phyloP scores from a whole-genome alignment of 306 rosid genomes.

The Vigna radiata region DNA sequence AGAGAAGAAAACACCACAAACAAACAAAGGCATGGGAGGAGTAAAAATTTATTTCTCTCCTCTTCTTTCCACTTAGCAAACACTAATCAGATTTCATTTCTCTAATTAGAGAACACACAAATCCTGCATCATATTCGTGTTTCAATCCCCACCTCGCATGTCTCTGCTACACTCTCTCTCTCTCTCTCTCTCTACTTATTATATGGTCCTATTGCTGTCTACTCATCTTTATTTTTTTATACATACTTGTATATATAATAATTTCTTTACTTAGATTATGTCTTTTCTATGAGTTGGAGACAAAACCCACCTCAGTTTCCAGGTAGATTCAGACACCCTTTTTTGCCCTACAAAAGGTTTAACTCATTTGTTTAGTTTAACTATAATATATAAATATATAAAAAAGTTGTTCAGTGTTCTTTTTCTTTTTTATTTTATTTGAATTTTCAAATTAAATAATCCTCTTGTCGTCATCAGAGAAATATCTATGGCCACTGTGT shows the following conservation, averaged over 20 bases:
- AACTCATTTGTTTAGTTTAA: slow-evolving; percentile 44
- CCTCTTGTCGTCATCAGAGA: slow-evolving; percentile 31
- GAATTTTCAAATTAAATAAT: slow-evolving; percentile 43
- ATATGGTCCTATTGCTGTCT: slow-evolving; percentile 47
- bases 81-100: slow-evolving; percentile 64
- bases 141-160: slow-evolving; percentile 55
- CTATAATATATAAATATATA: slow-evolving; percentile 31
- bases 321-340: slow-evolving; percentile 82
- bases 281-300: slow-evolving; percentile 62
- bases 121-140: slow-evolving; percentile 55
- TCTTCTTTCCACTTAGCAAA: slow-evolving; percentile 53
- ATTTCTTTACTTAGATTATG: slow-evolving; percentile 52
- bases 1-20: background rate
- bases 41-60: slow-evolving; percentile 40
- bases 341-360: slow-evolving; percentile 57
- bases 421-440: background rate
- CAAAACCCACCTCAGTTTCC: slow-evolving; percentile 85
- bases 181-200: slow-evolving; percentile 6
- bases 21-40: background rate
- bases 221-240: slow-evolving; percentile 21
- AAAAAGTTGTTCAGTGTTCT: slow-evolving; percentile 44
- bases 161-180: background rate
- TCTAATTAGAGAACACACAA: slow-evolving; percentile 58
- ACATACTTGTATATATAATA: slow-evolving; percentile 31
- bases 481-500: background rate